Base-by-base conservation (phyloP, 768 basidiomycete species). In the Agaricus blazei region DNA sequence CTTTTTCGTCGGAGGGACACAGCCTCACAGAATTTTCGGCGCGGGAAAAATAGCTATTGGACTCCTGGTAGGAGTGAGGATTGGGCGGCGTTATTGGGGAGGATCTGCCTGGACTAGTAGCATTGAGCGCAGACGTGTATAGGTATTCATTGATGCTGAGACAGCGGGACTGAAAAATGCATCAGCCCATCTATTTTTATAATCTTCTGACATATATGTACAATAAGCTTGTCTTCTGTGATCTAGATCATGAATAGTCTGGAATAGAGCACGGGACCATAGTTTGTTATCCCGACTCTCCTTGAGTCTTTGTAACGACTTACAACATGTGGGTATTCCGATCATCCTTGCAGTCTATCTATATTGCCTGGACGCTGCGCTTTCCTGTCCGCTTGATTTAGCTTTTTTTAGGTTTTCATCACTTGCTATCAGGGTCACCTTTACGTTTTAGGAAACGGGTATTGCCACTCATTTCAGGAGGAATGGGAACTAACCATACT, bases 21-120 rank as follows among this genome's bases (percentile, higher is more conserved):
- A 71, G 61, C 80, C 84, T 2, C 89, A 88, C 63, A 63, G 76
- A 48, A 78, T 90, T 40, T 87, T 87, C 63, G 84, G 90, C 51
- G 75, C 69, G 34, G 79, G 81, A 0, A 82, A 80, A 59, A 62
- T 79, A 37, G 72, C 71, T 8, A 60, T 83, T 52, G 74, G 73
- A 15, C 60, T 78, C 41, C 62, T 83, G 46, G 76, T 83, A 8
- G 63, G 74, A 3, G 52, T 72, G 52, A 69, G 78, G 56, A 71
- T 85, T 28, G 81, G 78, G 1, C 73, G 73, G 51, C 70, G 75
- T 28, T 81, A 82, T 59, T 77, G 75, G 75, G 75, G 74, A 48
- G 71, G 73, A n/a, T 47, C 60, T 15, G 62, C 69, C n/a, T 76
- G 72, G 71, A 49, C 47, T 41, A 31, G 29, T 42, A 31, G 24